Base-by-base conservation (phyloP, 1,139 yeast genomes). In the Pichia sp. region DNA sequence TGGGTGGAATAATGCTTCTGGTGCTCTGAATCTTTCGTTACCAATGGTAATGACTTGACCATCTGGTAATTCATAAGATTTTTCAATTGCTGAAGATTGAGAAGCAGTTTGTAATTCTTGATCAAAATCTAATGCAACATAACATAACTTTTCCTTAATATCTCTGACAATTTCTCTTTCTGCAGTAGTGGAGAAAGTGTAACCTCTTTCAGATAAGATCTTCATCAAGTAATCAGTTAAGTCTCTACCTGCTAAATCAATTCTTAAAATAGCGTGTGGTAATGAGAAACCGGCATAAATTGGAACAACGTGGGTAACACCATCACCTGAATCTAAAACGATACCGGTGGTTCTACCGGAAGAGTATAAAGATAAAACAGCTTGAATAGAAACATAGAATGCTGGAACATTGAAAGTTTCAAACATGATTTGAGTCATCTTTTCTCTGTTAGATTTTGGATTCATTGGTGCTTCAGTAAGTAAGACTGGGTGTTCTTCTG, bases 331-430 rank as follows among this genome's bases (percentile, higher is more conserved):
- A 76, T 92, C 98, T 69, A 92, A 81, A 58, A 92, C 98, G 65
- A 92, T 90, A 87, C 98, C 98, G 60, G 98, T 92, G 63, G 97
- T 94, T 84, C 97, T 92, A 79, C 98, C 98, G 57, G 97, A 88
- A 52, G 98, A 90, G 79, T 92, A 92, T 68, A 92, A 79, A 52
- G 98, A 90, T 68, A 92, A 81, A 54, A 92, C 97, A 64, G 98
- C 97, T 77, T 92, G 98, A 67, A 92, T 90, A 62, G 95, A 84
- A 59, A 92, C 97, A 82, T 92, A 92, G 77, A 92, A 88, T 52
- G 97, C 98, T 65, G 98, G 98, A 60, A 90, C 97, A 71, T 92
- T 92, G 81, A 92, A 92, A 57, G 97, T 92, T 79, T 92, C 98
- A 69, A 92, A 90, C 81, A 92, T 80, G 66, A 92, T 88, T 77